A percentile compares a stretch with the other conserved stretches of the same genome.
These are phyloP conservation scores for Linnemannia elongata DNA, from an alignment of 192 early-diverging fungal species.

Conservation along the genomic window DNA sequence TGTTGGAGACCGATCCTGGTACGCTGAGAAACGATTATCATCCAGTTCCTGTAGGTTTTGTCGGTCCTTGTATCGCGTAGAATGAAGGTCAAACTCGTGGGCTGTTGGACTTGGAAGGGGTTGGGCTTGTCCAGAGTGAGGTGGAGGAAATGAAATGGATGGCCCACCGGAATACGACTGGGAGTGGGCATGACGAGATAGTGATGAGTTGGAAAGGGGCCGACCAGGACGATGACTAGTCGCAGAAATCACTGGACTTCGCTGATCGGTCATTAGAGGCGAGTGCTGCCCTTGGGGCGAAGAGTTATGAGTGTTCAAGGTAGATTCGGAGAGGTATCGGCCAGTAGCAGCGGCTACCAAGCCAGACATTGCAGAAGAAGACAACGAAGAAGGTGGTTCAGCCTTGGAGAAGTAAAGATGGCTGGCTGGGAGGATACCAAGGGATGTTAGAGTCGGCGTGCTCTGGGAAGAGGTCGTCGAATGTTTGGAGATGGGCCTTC, in stretches of 20 bases:
- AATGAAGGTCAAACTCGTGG: conserved; percentile 1
- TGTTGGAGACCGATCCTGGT: not conserved
- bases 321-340: not conserved
- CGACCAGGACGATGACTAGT: conserved; percentile 30
- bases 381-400: not conserved
- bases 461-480: conserved; percentile 1
- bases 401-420: conserved; percentile 21
- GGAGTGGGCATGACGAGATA: conserved; percentile 28
- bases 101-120: not conserved
- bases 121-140: not conserved
- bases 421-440: conserved; percentile 27
- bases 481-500: conserved; percentile 47
- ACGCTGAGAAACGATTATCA: not conserved
- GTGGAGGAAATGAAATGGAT: conserved; percentile 1
- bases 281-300: not conserved
- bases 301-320: not conserved
- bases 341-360: not conserved
- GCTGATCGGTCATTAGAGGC: not conserved
- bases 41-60: not conserved
- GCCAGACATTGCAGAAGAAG: not conserved
- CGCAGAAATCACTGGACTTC: not conserved
- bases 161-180: conserved; percentile 25
- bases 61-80: not conserved
- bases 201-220: conserved; percentile 15
- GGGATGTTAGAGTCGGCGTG: conserved; percentile 39